Evolutionary conservation across 495 filamentous ascomycete genomes (phyloP).

Genomic region (Cladorrhinum samala): DNA sequence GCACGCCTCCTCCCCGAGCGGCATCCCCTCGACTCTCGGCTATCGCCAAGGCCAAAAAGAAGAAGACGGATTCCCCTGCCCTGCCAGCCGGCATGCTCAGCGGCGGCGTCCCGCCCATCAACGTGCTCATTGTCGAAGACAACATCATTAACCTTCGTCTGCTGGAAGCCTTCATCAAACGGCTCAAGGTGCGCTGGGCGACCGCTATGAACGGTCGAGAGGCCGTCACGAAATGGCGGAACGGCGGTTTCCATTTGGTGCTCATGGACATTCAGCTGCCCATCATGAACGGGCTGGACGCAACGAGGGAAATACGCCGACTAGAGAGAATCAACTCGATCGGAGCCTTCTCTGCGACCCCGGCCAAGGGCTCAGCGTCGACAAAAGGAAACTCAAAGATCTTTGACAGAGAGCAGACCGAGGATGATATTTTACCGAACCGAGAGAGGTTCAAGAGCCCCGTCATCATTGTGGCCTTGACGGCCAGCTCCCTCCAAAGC

Average conservation of each 20-base stretch:
- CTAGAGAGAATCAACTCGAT: conserved; percentile 85
- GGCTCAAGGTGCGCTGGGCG: conserved; percentile 95
- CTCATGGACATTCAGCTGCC: conserved; percentile 98
- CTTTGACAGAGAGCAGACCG: conserved; percentile 26
- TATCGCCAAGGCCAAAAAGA: conserved; percentile 46
- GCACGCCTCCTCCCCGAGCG: conserved; percentile 55
- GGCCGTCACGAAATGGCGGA: conserved; percentile 85
- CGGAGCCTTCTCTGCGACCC: conserved; percentile 63
- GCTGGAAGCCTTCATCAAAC: conserved; percentile 92
- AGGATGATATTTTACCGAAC: conserved; percentile 64
- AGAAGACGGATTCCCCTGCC: conserved; percentile 46
- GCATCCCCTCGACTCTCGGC: conserved; percentile 50
- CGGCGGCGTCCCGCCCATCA: conserved; percentile 88
- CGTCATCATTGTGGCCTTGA: conserved; percentile 96
- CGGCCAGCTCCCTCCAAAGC: conserved; percentile 85
- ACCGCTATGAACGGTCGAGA: conserved; percentile 91
- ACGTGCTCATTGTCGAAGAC: conserved; percentile 96
- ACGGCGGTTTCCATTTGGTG: conserved; percentile 93
- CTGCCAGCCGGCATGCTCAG: conserved; percentile 65
- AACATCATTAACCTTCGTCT: conserved; percentile 95
- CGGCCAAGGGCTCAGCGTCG: too few species aligned
- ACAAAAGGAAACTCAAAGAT: conserved; percentile 27
- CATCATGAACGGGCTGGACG: conserved; percentile 93
- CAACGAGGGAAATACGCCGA: conserved; percentile 92
- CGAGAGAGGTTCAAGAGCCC: conserved; percentile 83